A percentile compares a stretch with the other conserved stretches of the same genome.
Conservation (phyloP, 257 asterid genomes). For the Fraxinus pennsylvanica region DNA sequence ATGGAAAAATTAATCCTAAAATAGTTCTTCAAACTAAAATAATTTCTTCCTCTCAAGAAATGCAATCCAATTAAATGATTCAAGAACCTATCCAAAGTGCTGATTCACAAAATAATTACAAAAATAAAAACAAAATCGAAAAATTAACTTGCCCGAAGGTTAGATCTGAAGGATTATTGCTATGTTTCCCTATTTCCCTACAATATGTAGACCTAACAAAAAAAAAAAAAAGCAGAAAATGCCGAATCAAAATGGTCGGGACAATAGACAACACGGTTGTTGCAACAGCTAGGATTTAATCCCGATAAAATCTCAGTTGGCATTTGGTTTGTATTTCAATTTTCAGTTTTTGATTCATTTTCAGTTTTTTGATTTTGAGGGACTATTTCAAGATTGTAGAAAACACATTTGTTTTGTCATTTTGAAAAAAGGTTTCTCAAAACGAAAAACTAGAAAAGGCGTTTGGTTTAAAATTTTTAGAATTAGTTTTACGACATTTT, state of each 20-base stretch:
- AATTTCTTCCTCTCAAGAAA: neutral
- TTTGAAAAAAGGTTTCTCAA: too few relatives aligned
- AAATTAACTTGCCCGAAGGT: constrained; percentile 55
- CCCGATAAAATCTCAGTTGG: neutral
- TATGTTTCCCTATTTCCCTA: constrained; percentile 22
- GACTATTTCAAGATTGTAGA: too few relatives aligned
- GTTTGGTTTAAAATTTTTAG: too few relatives aligned
- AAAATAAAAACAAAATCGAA: constrained; percentile 14
- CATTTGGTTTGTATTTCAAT: too few relatives aligned
- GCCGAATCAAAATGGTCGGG: constrained; percentile 42
- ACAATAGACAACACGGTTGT: constrained; percentile 27
- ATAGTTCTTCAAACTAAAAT: neutral
- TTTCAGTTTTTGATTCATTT: too few relatives aligned
- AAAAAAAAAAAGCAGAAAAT: constrained; percentile 25
- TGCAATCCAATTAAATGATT: constrained; percentile 17
- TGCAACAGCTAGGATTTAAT: constrained; percentile 42
- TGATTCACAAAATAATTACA: neutral
- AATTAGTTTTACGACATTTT: too few relatives aligned
- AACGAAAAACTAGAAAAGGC: too few relatives aligned
- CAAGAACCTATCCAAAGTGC: neutral
- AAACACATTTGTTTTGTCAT: too few relatives aligned
- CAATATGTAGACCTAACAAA: constrained; percentile 24
- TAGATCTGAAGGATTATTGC: constrained; percentile 57
- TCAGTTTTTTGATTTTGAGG: too few relatives aligned
- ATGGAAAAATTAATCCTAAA: constrained; percentile 16